Evolutionary conservation across 2,329 filamentous ascomycete genomes (phyloP), one percentile per base, ranked within the genome.

Genomic region (Fusarium phyllophilum): DNA sequence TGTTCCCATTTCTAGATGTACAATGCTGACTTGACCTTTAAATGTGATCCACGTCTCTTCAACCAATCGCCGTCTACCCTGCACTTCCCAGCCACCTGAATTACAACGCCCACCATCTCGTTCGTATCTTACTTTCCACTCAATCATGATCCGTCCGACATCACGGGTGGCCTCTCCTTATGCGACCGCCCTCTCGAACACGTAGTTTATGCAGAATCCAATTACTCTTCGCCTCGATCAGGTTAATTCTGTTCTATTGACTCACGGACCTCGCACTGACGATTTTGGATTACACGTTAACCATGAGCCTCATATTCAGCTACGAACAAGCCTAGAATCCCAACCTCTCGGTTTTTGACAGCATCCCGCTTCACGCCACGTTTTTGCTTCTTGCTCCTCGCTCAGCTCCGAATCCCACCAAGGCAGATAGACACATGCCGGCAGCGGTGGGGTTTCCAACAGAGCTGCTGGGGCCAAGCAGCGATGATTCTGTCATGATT

Each of bases 41-140:
- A 29, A 55, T 62, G 48, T 31, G 33, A 33, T 66, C 57, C 62
- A 52, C 48, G 57, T 8, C 24, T 29, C 15, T 15, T 63, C 48
- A 39, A 51, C 60, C 62, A 68, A 66, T 67, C 66, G 64, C 57
- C 64, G 31, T 44, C 41, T 75, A 74, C 73, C 70, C 73, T 76
- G 63, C 51, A 73, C 61, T 70, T 46, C 77, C 77, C 77, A 78
- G 51, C 77, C 77, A 75, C 75, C 74, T 62, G 54, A 64, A 73
- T 78, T 77, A 49, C 62, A 46, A 65, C 52, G 68, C 48, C 59
- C 42, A 70, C 41, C 31, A 63, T 51, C 68, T 71, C 67, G 67
- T 66, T 70, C 67, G 66, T 65, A 56, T 62, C 66, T 68, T 68
- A 63, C 62, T 31, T 72, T 72, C 66, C 69, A 74, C 62, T 75